Conservation (phyloP, 108 stramenopile genomes). For the Skeletonema potamos region DNA sequence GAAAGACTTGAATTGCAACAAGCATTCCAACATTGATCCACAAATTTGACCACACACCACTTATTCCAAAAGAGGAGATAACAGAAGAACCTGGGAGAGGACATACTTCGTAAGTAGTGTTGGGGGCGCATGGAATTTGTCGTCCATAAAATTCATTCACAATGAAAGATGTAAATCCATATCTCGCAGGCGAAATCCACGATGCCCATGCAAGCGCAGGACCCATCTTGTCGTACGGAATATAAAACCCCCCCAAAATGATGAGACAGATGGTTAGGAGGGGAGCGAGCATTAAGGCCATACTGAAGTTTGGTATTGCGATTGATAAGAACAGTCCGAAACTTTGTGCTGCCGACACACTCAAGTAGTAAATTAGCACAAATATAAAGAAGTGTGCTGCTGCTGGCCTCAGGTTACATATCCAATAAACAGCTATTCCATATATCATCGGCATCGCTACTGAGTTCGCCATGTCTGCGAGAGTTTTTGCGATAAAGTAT, state of each 20-base stretch:
- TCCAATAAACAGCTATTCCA: constrained; percentile 65
- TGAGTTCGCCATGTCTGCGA: constrained; percentile 71
- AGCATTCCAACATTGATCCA: constrained; percentile 72
- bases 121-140: constrained; percentile 49
- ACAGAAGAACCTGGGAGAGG: constrained; percentile 66
- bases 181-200: constrained; percentile 69
- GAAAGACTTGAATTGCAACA: constrained; percentile 44
- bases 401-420: constrained; percentile 52
- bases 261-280: constrained; percentile 68
- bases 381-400: constrained; percentile 56
- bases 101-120: constrained; percentile 38
- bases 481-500: constrained; percentile 74
- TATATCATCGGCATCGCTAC: constrained; percentile 60
- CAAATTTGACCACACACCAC: constrained; percentile 52
- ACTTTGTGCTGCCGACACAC: constrained; percentile 65
- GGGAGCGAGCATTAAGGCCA: constrained; percentile 69
- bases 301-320: constrained; percentile 52
- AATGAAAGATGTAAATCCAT: constrained; percentile 73
- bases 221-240: constrained; percentile 62
- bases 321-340: constrained; percentile 72
- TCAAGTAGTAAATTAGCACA: constrained; percentile 60
- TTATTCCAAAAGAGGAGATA: constrained; percentile 54
- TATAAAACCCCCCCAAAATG: constrained; percentile 78
- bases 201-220: constrained; percentile 58
- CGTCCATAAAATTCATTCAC: constrained; percentile 72